These are phyloP conservation scores for Ceratobasidium sp. DNA, from an alignment of 1,284 basidiomycete species.

Conservation along the genomic window DNA sequence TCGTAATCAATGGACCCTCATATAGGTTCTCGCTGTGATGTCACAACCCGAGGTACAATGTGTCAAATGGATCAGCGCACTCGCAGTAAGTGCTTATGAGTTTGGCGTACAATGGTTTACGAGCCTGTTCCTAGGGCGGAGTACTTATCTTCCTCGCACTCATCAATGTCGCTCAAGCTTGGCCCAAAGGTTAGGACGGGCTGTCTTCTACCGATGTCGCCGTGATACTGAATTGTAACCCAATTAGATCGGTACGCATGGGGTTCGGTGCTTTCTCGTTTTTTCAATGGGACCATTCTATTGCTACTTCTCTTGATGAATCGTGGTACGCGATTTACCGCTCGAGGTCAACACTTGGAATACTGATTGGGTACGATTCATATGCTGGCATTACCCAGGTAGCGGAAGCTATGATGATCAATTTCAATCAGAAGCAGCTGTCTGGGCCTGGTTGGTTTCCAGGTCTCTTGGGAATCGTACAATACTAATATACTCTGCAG, in stretches of 20 bases:
- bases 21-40: constrained; percentile 3
- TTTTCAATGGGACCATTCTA: constrained; percentile 16
- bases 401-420: background rate
- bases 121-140: background rate
- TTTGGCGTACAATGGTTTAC: background rate
- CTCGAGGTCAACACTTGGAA: too few relatives aligned
- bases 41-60: constrained; percentile 18
- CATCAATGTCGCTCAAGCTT: constrained; percentile 27
- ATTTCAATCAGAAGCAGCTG: background rate
- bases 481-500: background rate
- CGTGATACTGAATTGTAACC: background rate
- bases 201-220: background rate
- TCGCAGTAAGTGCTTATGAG: constrained; percentile 5
- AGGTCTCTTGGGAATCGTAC: too few relatives aligned
- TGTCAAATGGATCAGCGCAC: constrained; percentile 26
- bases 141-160: constrained; percentile 19
- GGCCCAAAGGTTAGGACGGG: constrained; percentile 39
- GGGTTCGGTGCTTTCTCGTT: constrained; percentile 24
- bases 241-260: constrained; percentile 22
- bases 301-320: constrained; percentile 7
- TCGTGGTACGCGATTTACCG: constrained; percentile 14
- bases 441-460: constrained; percentile 27
- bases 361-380: background rate
- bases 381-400: background rate
- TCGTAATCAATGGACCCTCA: background rate